Evolutionary conservation across 2,329 filamentous ascomycete species (phyloP), one percentile per base, ranked within the genome.

Genomic region (Pseudogymnoascus sp.): DNA sequence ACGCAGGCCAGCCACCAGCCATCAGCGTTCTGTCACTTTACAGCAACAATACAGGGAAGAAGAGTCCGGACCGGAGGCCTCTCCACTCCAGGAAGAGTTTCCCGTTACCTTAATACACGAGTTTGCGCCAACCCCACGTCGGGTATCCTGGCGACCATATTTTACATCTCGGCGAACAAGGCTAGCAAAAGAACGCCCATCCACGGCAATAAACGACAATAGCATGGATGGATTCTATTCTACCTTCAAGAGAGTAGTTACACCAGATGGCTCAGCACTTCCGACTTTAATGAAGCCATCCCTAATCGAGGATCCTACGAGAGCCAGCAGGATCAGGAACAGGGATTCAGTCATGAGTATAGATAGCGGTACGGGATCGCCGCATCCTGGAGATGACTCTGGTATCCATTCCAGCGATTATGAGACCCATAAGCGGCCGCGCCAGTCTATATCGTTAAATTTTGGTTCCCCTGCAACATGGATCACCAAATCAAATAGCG

Each of bases 1-100:
- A 65, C 85, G 88, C 65, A 81, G 90, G 69, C 90, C 90, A 62
- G 89, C 89, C 54, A 93, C 90, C 16, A 92, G 90, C 74, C 89
- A 92, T 72, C 89, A 93, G 73, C 82, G 90, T 70, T 89, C 88
- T 54, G 86, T 85, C 36, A 90, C 88, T 1, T 77, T 91, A 28
- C 85, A 90, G 69, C 82, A 86, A 66, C 71, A 73, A 63, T 72
- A 72, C 62, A 69, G 64, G 62, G 67, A 72, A 45, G 69, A 71
- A 61, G 68, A 69, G 11, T 62, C 62, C 16, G 68, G 64, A 31
- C 62, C 66, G 23, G 67, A 67, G 45, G 64, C 66, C 34, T 62
- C 66, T 39, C 36, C 23, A 51, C 19, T 45, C 25, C 37, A 43
- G 16, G 28, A 63, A 61, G 62, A 41, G 51, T 63, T 39, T 25